Percentiles rank a stretch among this genome's conserved stretches.
Conservation (phyloP, 495 filamentous ascomycete species). For the Penicillium coprophilum region DNA sequence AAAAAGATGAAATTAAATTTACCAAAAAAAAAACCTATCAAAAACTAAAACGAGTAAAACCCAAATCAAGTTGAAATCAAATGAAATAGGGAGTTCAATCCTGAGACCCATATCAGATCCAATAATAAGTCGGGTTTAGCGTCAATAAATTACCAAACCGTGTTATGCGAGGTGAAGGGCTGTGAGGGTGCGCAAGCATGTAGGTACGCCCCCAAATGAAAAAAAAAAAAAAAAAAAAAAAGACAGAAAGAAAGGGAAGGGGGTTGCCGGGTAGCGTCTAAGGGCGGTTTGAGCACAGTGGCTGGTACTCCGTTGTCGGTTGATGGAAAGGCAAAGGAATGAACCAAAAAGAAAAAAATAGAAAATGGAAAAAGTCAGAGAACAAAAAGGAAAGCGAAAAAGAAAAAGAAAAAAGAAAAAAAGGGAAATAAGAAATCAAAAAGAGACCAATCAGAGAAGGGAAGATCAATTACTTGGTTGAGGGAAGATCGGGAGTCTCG, state of each 20-base stretch:
- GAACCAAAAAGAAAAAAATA: slow-evolving; percentile 19
- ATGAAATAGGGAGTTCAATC: slow-evolving; percentile 20
- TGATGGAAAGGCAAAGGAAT: slow-evolving; percentile 33
- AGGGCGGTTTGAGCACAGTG: slow-evolving; percentile 36
- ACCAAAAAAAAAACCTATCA: background rate
- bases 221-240: slow-evolving; percentile 25
- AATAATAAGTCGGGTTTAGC: slow-evolving; percentile 40
- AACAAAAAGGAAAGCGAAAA: slow-evolving; percentile 8
- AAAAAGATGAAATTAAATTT: slow-evolving; percentile 2
- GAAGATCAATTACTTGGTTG: slow-evolving; percentile 12
- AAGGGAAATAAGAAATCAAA: slow-evolving; percentile 10
- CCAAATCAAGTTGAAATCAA: slow-evolving; percentile 10
- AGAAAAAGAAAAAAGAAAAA: slow-evolving; percentile 5
- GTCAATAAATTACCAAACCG: slow-evolving; percentile 28
- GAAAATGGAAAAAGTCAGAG: slow-evolving; percentile 12
- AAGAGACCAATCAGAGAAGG: background rate
- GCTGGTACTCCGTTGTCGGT: slow-evolving; percentile 25
- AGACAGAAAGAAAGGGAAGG: slow-evolving; percentile 26
- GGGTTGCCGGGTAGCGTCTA: slow-evolving; percentile 30
- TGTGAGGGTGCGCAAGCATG: slow-evolving; percentile 23
- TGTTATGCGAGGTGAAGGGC: slow-evolving; percentile 13
- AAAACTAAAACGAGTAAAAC: background rate
- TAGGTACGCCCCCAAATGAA: slow-evolving; percentile 27
- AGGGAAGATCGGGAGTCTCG: slow-evolving; percentile 9
- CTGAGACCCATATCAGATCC: slow-evolving; percentile 43